Evolutionary conservation across 2,329 filamentous ascomycete species (phyloP), one percentile per base, ranked within the genome.

Genomic region (Xylariaceae sp.): DNA sequence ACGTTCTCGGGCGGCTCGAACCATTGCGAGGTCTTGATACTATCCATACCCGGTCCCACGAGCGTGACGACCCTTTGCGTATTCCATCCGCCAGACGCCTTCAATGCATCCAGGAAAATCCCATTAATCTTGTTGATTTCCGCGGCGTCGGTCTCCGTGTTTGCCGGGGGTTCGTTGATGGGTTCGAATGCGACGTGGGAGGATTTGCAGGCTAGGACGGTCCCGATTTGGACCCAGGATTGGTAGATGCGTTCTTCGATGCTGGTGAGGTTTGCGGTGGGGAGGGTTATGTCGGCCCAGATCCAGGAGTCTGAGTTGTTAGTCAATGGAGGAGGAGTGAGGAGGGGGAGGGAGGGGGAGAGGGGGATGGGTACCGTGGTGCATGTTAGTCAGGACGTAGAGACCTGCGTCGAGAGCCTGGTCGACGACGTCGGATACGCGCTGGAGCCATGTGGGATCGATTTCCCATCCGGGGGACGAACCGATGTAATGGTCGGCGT

Each of bases 211-310:
- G 75, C 80, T 23, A 85, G 71, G 60, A 78, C 78, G 3, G 73
- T 74, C 9, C 77, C 82, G 62, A 85, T 83, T 66, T 86, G 83
- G 18, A 77, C 73, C 84, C 83, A 86, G 2, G 84, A 74, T 8
- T 74, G 73, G 30, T 79, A 77, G 61, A 86, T 82, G 62, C 80
- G 79, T 63, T 84, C 80, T 64, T 85, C 79, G 9, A 86, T 82
- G 64, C 74, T 70, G 0, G 78, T 77, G 2, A 78, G 60, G 62
- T 85, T 81, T 0, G 80, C 78, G 2, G 70, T 73, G 0, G 73
- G 44, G 0, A 71, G 68, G 1, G 78, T 78, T 3, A 82, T 71
- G 66, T 85, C 82, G 3, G 80, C 80, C 83, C 83, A 86, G 23
- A 76, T 73, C 80, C 78, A 83, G 8, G 78, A 81, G 64, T 87